Base-by-base conservation (phyloP, 1,139 yeast genomes). In the Geotrichum restrictum region DNA sequence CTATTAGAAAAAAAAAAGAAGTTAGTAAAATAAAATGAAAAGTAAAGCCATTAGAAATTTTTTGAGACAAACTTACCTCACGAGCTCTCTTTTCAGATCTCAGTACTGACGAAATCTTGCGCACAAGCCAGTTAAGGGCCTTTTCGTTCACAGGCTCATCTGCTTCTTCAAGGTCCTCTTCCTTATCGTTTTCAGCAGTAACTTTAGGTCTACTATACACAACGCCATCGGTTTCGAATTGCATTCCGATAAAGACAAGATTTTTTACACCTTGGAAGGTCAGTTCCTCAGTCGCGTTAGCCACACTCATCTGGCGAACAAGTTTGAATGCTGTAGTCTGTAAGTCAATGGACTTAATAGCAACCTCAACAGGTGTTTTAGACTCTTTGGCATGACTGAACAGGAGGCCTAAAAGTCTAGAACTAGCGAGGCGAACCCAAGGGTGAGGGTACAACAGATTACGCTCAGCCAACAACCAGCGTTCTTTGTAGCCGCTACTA, bases 371-470 rank as follows among this genome's bases (percentile, higher is more conserved):
- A n/a, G 55, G 51, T 1, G 40, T 42, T 3, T 52, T 43, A 2
- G 46, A 49, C 4, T 52, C 64, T 16, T 71, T 74, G 39, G 73
- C 56, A 53, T 76, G 75, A 37, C 58, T 63, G 48, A 86, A 70
- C 45, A 84, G 65, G 2, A 71, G 64, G 1, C 83, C 82, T 39
- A 83, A 67, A 45, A 88, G 72, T 49, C 91, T 75, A n/a, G 85
- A 73, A 0, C 95, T 72, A 3, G 80, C 73, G 53, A 86, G 74
- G 63, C 98, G 80, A 11, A 91, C 85, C 98, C 98, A 91, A 0
- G 95, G 77, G 67, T 91, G 98, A 1, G 97, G 97, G 67, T 80
- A 93, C 50, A 91, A 72, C 57, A 89, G 72, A 24, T 82, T 71
- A 11, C 76, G 77, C 29, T 81, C 74, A 4, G 85, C 71, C 19